Base-by-base conservation (phyloP, 2,329 filamentous ascomycete species). In the Pleomassaria siparia region DNA sequence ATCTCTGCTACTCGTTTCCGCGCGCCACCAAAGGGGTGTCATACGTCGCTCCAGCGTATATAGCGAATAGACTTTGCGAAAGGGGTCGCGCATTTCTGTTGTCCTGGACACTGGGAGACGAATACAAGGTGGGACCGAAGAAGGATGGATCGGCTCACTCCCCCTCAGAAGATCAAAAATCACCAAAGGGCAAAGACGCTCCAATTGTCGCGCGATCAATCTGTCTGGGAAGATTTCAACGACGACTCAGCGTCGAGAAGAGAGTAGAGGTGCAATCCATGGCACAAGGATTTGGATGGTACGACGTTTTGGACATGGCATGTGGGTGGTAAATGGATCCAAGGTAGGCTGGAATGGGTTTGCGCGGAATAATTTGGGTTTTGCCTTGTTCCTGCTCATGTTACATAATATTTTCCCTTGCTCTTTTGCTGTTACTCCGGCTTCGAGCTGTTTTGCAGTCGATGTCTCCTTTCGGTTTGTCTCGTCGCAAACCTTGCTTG, bases 41-140 rank as follows among this genome's bases (percentile, higher is more conserved):
- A 59, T 83, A 95, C 54, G 92, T 87, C 56, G 88, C 91, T 0
- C 89, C 91, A 0, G 90, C 89, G 0, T 95, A 95, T 74, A 95
- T 95, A 61, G 90, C 91, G 0, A 90, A 96, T 66, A 76, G 95
- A 30, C 81, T 91, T 2, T 94, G 89, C 64, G 87, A 88, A 52
- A 80, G 90, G 2, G 86, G 87, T n/a, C 32, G 25, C 12, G 25
- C 12, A 12, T 4, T 28, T 39, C 16, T 15, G n/a, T 43, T 15
- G 9, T 22, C 3, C 18, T 30, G 33, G 44, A 30, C 9, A 13
- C 12, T 15, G 26, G 29, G 12, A 6, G 30, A 33, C 16, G 30
- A 33, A 6, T 33, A 33, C 30, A 33, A 33, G 30, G 6, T 18
- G 30, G 7, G 7, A n/a, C 30, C 15, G 30, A 18, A 33, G 7